A percentile compares a stretch with the other conserved stretches of the same genome.
Conservation (phyloP, 2,329 filamentous ascomycete genomes). For the Berkeleyomyces rouxiae region DNA sequence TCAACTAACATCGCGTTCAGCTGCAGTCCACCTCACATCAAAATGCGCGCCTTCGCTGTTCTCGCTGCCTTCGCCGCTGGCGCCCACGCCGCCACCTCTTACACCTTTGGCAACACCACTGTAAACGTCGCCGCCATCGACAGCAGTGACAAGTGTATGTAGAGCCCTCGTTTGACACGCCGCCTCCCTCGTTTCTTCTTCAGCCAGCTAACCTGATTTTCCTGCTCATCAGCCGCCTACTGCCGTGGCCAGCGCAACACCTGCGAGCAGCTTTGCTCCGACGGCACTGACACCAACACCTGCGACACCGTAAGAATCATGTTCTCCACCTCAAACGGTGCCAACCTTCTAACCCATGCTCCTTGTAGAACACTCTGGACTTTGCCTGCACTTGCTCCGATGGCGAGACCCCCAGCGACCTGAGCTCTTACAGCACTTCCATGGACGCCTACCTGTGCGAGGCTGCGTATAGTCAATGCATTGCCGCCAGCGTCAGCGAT, state of each 20-base stretch:
- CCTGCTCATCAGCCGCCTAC: slow-evolving; percentile 27
- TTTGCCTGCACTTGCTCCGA: slow-evolving; percentile 33
- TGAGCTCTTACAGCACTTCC: slow-evolving; percentile 37
- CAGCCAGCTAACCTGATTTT: slow-evolving; percentile 7
- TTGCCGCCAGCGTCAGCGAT: slow-evolving; percentile 25
- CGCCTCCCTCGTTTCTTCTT: not conserved
- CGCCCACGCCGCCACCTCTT: slow-evolving; percentile 8
- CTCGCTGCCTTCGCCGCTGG: slow-evolving; percentile 10
- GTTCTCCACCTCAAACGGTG: not conserved
- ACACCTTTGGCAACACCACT: slow-evolving; percentile 12
- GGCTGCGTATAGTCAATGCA: slow-evolving; percentile 32
- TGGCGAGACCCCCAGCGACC: slow-evolving; percentile 32
- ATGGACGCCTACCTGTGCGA: slow-evolving; percentile 37
- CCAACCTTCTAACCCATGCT: not conserved
- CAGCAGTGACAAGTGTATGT: slow-evolving; percentile 11
- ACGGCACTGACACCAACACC: slow-evolving; percentile 24
- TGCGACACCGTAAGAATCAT: slow-evolving; percentile 29
- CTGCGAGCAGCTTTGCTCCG: slow-evolving; percentile 32
- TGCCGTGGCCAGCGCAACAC: slow-evolving; percentile 35
- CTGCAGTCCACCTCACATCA: slow-evolving; percentile 2
- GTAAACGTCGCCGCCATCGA: slow-evolving; percentile 8
- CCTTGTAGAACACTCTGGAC: slow-evolving; percentile 24
- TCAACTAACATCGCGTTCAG: not conserved
- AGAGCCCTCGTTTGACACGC: not conserved
- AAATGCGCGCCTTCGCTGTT: slow-evolving; percentile 12